These are phyloP conservation scores for Anisodus acutangulus DNA, from an alignment of 257 asterid species.

Conservation along the genomic window DNA sequence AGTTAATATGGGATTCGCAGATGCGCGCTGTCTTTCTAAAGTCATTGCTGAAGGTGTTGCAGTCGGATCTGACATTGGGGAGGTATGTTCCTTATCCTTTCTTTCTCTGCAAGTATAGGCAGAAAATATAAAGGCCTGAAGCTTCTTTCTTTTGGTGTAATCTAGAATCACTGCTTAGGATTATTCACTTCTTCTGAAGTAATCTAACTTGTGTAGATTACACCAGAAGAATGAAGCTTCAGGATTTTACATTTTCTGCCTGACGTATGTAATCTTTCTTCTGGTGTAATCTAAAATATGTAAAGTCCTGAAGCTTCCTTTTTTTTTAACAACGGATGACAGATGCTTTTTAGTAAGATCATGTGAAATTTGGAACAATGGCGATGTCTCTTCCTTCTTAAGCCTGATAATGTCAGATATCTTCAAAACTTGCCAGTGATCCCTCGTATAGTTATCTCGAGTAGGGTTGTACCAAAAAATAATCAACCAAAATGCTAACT, in stretches of 20 bases:
- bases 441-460: background rate
- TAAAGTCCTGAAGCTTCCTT: no score
- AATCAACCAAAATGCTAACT: background rate
- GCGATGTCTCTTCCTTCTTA: no score
- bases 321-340: background rate
- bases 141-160: background rate
- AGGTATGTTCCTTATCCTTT: constrained; percentile 53
- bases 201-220: no score
- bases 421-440: background rate
- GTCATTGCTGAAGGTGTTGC: constrained; percentile 85
- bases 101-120: background rate
- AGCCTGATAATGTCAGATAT: no score
- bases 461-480: background rate
- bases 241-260: no score
- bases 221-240: no score
- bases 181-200: no score
- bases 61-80: constrained; percentile 93
- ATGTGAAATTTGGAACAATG: no score
- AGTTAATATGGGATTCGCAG: constrained; percentile 97
- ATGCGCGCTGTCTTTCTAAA: constrained; percentile 71
- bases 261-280: no score
- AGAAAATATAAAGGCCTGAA: background rate
- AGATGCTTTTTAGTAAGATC: no score
- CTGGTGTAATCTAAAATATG: background rate
- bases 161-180: background rate